These are phyloP conservation scores for Linnemannia zychae DNA, from an alignment of 192 early-diverging fungal species.

Conservation along the genomic window DNA sequence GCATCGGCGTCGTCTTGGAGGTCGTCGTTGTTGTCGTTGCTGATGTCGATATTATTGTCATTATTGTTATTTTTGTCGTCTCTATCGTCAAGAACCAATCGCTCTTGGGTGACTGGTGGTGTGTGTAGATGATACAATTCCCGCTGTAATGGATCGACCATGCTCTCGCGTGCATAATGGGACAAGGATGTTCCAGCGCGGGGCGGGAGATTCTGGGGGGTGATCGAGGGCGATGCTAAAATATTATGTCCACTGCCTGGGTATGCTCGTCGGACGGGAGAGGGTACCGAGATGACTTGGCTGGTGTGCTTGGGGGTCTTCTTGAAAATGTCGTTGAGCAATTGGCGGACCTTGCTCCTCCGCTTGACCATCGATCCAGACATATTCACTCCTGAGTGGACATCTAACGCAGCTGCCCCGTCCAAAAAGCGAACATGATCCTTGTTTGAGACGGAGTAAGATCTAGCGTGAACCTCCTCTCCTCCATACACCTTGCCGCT, in stretches of 20 bases:
- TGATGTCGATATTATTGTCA: no score
- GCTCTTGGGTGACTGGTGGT: not conserved
- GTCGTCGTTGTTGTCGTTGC: not conserved
- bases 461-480: not conserved
- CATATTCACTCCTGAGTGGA: not conserved
- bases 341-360: constrained; percentile 24
- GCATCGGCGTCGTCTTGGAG: not conserved
- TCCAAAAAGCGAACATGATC: constrained; percentile 2
- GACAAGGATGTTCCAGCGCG: constrained; percentile 10
- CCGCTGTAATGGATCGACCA: constrained; percentile 20
- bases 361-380: constrained; percentile 21
- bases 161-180: constrained; percentile 20
- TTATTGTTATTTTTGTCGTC: not conserved
- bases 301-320: constrained; percentile 5
- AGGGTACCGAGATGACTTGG: not conserved
- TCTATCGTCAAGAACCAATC: not conserved
- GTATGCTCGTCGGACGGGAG: not conserved
- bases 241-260: constrained; percentile 4
- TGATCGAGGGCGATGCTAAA: not conserved
- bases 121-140: not conserved
- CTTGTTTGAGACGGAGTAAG: not conserved
- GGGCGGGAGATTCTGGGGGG: not conserved
- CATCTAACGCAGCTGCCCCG: not conserved
- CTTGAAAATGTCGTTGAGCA: constrained; percentile 42
- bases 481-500: not conserved